Evolutionary conservation across 2,329 filamentous ascomycete species (phyloP).

Genomic region (Aureobasidium sp.): DNA sequence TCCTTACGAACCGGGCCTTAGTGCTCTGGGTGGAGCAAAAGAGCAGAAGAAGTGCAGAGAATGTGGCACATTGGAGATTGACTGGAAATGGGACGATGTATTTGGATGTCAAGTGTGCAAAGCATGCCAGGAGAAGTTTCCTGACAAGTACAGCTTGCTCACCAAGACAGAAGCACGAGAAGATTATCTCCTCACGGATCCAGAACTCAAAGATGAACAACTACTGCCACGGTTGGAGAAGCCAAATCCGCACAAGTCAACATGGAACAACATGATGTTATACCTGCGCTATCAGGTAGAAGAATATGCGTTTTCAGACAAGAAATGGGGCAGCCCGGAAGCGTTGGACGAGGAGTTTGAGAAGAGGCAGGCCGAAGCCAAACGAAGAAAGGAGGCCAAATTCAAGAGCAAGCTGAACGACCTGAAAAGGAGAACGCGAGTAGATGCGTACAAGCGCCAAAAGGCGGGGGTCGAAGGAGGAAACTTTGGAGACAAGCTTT

Average conservation of each 20-base stretch:
- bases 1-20: conserved; percentile 84
- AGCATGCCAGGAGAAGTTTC: conserved; percentile 77
- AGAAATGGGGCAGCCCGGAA: conserved; percentile 86
- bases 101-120: conserved; percentile 71
- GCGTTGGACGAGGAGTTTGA: conserved; percentile 85
- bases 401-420: conserved; percentile 85
- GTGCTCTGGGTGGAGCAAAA: conserved; percentile 56
- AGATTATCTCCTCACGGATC: conserved; percentile 91
- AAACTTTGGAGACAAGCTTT: conserved; percentile 69
- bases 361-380: conserved; percentile 69
- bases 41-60: conserved; percentile 67
- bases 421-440: conserved; percentile 85
- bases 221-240: conserved; percentile 79
- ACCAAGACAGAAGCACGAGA: conserved; percentile 96
- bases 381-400: conserved; percentile 79
- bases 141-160: conserved; percentile 88
- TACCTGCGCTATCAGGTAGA: conserved; percentile 92
- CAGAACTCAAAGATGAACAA: conserved; percentile 82
- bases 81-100: conserved; percentile 89
- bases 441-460: conserved; percentile 77
- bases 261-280: conserved; percentile 98
- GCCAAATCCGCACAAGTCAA: conserved; percentile 90
- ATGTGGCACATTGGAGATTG: conserved; percentile 77
- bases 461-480: conserved; percentile 45
- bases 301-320: conserved; percentile 72